A percentile compares a stretch with the other conserved stretches of the same genome.
phyloP scores from a whole-genome alignment of 805 yeast genomes.

The Candida tammaniensis region DNA sequence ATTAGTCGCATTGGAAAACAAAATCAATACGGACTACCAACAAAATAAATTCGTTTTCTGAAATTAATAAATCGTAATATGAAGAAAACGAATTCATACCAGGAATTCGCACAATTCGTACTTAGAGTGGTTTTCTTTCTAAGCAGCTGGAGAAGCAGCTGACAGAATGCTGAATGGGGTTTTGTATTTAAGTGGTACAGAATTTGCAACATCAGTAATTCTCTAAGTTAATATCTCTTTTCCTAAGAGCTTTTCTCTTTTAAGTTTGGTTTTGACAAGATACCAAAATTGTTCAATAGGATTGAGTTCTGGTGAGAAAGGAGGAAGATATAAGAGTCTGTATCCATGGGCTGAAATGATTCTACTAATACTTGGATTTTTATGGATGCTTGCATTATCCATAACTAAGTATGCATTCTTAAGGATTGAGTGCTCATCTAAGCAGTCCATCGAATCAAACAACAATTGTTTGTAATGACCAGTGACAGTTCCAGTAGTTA shows the following conservation, averaged over 20 bases:
- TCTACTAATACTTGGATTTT: conserved; percentile 10
- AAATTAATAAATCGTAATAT: not conserved
- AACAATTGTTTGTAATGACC: conserved; percentile 12
- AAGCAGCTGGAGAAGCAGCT: conserved; percentile 4
- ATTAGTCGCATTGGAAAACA: conserved; percentile 4
- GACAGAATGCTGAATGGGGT: conserved; percentile 1
- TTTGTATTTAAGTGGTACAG: conserved; percentile 6
- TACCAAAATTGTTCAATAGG: conserved; percentile 17
- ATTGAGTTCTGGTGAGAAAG: conserved; percentile 12
- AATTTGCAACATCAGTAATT: conserved; percentile 9
- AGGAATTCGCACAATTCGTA: conserved; percentile 4
- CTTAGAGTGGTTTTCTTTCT: conserved; percentile 7
- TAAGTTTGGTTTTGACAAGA: conserved; percentile 5
- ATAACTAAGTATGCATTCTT: conserved; percentile 9
- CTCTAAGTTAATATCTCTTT: conserved; percentile 6
- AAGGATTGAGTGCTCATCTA: conserved; percentile 7
- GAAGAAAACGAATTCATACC: conserved; percentile 2
- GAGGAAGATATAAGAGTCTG: conserved; percentile 13
- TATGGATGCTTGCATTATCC: conserved; percentile 16
- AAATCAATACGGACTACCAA: conserved; percentile 5
- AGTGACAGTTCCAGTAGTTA: conserved; percentile 9
- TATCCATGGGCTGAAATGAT: conserved; percentile 11
- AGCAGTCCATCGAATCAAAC: conserved; percentile 8
- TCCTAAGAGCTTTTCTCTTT: conserved; percentile 3
- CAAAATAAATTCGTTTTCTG: conserved; percentile 2